Conservation (phyloP, 257 asterid species). For the Prunella vulgaris region DNA sequence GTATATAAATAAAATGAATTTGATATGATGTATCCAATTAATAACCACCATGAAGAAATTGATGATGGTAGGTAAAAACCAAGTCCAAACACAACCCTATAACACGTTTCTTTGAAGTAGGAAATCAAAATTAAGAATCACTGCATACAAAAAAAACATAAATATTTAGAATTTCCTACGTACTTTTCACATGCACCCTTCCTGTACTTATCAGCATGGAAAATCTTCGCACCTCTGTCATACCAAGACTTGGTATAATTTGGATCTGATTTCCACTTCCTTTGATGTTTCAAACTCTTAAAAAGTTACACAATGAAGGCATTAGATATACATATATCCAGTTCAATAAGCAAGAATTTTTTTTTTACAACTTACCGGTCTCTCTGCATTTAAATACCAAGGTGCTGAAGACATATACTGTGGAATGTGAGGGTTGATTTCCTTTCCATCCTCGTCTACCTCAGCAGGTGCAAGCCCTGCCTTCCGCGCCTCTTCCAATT, state of each 20-base stretch:
- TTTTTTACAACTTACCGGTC: slow-evolving; percentile 47
- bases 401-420: slow-evolving; percentile 88
- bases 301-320: not conserved
- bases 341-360: not conserved
- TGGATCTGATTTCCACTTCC: slow-evolving; percentile 94
- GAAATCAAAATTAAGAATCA: too few relatives aligned
- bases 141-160: too few relatives aligned
- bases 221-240: slow-evolving; percentile 78
- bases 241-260: slow-evolving; percentile 82
- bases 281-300: slow-evolving; percentile 97
- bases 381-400: slow-evolving; percentile 76
- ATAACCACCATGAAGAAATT: too few relatives aligned
- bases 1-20: not conserved
- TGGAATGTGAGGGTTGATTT: slow-evolving; percentile 91
- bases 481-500: slow-evolving; percentile 85
- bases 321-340: not conserved
- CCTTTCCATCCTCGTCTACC: slow-evolving; percentile 88
- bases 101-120: too few relatives aligned
- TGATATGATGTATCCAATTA: not conserved
- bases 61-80: not conserved
- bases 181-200: slow-evolving; percentile 84
- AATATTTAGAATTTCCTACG: too few relatives aligned
- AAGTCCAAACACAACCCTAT: too few relatives aligned
- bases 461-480: slow-evolving; percentile 98
- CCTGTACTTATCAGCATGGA: slow-evolving; percentile 67